Base-by-base conservation (phyloP, 345 rosid genomes). In the Alliaria petiolata region DNA sequence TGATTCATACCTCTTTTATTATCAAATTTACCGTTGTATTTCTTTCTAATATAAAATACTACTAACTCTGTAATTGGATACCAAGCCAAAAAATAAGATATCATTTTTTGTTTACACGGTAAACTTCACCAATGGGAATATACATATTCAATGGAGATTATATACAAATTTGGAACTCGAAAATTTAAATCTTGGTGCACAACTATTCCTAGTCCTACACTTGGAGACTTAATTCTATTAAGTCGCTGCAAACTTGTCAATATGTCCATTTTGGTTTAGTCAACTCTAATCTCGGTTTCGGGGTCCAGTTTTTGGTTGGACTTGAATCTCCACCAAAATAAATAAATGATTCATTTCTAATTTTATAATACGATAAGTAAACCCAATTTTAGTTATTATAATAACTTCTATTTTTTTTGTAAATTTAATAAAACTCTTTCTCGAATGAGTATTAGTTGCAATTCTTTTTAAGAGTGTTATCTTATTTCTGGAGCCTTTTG, bases 231-330 rank as follows among this genome's bases (percentile, higher is more conserved):
- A 5, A 4, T 25, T 30, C 58, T 12, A 33, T 33, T n/a, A 0
- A 56, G 58, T 58, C 66, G 39, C 43, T 47, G 67, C 55, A 68
- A 47, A 25, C 8, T 45, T 45, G 20, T 46, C 52, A 16, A 39
- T 34, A 12, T 46, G 47, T 58, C n/a, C 35, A 45, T 45, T 9
- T n/a, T 57, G 3, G 34, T 45, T 34, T 11, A 59, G 46, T 58
- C 74, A 58, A 59, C 59, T 47, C 12, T 7, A 61, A 30, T 30
- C 26, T 70, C 60, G 51, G 22, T 60, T 60, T 60, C 75, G 11
- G 39, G 61, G 52, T 61, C 75, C 30, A 61, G 4, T 17, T 12
- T 50, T 39, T 39, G 4, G 22, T 13, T 47, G 45, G 30, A 8
- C 4, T 31, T 40, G n/a, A 31, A n/a, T n/a, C n/a, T 52, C 26